These are phyloP conservation scores for Cladobotryum protrusum DNA, from an alignment of 2,329 filamentous ascomycete species.

Conservation along the genomic window DNA sequence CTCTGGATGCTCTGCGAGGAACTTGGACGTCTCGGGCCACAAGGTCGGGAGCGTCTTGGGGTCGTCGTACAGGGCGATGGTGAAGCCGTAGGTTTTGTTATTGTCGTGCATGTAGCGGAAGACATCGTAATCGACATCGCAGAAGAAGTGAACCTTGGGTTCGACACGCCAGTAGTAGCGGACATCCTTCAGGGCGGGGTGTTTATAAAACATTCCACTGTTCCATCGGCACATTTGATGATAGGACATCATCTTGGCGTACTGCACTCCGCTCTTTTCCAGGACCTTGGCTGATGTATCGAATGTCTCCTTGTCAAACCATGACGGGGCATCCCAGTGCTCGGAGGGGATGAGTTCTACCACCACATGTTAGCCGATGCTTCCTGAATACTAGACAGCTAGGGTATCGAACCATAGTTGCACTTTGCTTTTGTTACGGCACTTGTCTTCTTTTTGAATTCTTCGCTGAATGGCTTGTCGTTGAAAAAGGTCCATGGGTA, in stretches of 20 bases:
- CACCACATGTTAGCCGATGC: slow-evolving; percentile 11
- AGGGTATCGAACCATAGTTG: slow-evolving; percentile 51
- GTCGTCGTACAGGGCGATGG: slow-evolving; percentile 92
- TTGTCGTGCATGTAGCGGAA: slow-evolving; percentile 97
- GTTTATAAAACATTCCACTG: slow-evolving; percentile 94
- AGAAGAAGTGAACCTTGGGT: slow-evolving; percentile 98
- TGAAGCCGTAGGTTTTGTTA: slow-evolving; percentile 99
- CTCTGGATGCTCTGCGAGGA: slow-evolving; percentile 76
- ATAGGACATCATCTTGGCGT: slow-evolving; percentile 82
- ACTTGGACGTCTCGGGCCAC: slow-evolving; percentile 94
- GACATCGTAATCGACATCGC: slow-evolving; percentile 95
- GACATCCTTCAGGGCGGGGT: slow-evolving; percentile 73
- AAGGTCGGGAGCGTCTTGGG: slow-evolving; percentile 78
- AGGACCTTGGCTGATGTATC: slow-evolving; percentile 77
- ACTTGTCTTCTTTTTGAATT: slow-evolving; percentile 79
- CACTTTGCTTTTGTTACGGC: slow-evolving; percentile 84
- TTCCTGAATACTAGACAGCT: background rate
- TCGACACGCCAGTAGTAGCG: slow-evolving; percentile 99
- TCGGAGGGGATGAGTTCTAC: slow-evolving; percentile 84
- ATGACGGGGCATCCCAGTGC: slow-evolving; percentile 86
- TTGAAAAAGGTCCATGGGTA: slow-evolving; percentile 99
- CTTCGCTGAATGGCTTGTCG: slow-evolving; percentile 84
- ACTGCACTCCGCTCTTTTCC: slow-evolving; percentile 80
- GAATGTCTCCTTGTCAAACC: slow-evolving; percentile 87
- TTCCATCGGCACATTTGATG: slow-evolving; percentile 99